phyloP scores from a whole-genome alignment of 768 basidiomycete genomes.

The Dacryopinax spathularia region DNA sequence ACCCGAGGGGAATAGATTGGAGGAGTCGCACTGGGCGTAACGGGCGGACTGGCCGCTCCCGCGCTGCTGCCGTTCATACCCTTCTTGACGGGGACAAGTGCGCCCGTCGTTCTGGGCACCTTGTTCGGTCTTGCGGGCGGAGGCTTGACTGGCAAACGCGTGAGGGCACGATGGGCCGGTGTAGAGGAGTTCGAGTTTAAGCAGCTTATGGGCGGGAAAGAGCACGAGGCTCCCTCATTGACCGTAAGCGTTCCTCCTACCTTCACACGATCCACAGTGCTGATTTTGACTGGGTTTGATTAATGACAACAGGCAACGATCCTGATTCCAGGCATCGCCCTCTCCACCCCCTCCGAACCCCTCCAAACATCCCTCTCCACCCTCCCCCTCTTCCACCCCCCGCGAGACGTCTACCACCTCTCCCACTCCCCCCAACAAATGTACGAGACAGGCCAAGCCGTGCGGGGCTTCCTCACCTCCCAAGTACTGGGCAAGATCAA shows the following conservation, averaged over 20 bases:
- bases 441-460: slow-evolving; percentile 19
- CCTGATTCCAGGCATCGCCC: slow-evolving; percentile 29
- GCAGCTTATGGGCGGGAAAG: slow-evolving; percentile 23
- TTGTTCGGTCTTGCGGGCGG: slow-evolving; percentile 30
- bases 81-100: slow-evolving; percentile 22
- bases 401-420: slow-evolving; percentile 28
- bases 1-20: slow-evolving; percentile 15
- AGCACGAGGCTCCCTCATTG: slow-evolving; percentile 8
- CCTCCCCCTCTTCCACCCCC: slow-evolving; percentile 13
- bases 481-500: slow-evolving; percentile 22
- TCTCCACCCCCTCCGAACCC: slow-evolving; percentile 25
- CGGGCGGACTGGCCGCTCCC: slow-evolving; percentile 30
- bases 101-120: slow-evolving; percentile 27
- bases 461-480: slow-evolving; percentile 21
- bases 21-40: slow-evolving; percentile 27
- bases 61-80: slow-evolving; percentile 27
- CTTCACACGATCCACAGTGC: not conserved
- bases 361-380: slow-evolving; percentile 20
- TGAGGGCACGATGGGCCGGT: slow-evolving; percentile 26
- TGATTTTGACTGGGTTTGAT: not conserved
- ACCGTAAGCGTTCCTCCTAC: not conserved
- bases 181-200: slow-evolving; percentile 29
- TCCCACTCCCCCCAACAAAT: slow-evolving; percentile 18
- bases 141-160: slow-evolving; percentile 26
- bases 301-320: slow-evolving; percentile 22